A percentile compares a stretch with the other conserved stretches of the same genome.
Evolutionary conservation across 352 stramenopile genomes (phyloP).

Genomic region (Phytopythium kandeliae): DNA sequence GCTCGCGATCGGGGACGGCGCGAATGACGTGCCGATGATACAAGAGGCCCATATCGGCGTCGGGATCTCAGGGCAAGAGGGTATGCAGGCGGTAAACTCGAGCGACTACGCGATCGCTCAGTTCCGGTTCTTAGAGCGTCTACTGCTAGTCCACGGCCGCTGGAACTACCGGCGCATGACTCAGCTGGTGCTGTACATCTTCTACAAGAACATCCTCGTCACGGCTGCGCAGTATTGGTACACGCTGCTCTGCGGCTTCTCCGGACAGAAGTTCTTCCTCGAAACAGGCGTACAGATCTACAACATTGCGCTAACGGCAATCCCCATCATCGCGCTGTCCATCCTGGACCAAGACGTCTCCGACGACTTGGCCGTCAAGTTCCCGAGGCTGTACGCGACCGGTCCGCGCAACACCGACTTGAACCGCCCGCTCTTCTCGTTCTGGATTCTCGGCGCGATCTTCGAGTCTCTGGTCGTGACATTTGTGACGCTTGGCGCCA

Average conservation of each 20-base stretch:
- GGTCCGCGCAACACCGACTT: slow-evolving; percentile 62
- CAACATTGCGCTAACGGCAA: slow-evolving; percentile 68
- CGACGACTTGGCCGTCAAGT: slow-evolving; percentile 56
- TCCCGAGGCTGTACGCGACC: slow-evolving; percentile 62
- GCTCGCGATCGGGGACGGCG: slow-evolving; percentile 90
- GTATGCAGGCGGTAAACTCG: slow-evolving; percentile 91
- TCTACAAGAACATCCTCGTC: slow-evolving; percentile 92
- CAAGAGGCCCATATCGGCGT: slow-evolving; percentile 90
- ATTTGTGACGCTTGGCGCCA: slow-evolving; percentile 35
- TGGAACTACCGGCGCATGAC: slow-evolving; percentile 90
- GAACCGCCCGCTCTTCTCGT: slow-evolving; percentile 55
- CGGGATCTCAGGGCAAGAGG: slow-evolving; percentile 90
- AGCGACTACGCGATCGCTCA: slow-evolving; percentile 93
- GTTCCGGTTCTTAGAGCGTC: slow-evolving; percentile 88
- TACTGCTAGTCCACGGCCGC: slow-evolving; percentile 89
- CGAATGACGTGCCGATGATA: slow-evolving; percentile 96
- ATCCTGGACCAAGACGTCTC: slow-evolving; percentile 74
- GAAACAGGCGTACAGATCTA: slow-evolving; percentile 76
- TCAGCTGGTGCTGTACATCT: slow-evolving; percentile 89
- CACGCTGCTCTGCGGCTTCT: slow-evolving; percentile 68
- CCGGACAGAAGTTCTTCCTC: slow-evolving; percentile 81
- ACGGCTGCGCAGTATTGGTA: slow-evolving; percentile 74
- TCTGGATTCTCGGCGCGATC: slow-evolving; percentile 66
- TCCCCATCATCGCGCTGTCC: slow-evolving; percentile 62
- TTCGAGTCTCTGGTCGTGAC: slow-evolving; percentile 72